These are phyloP conservation scores for Colletotrichum tofieldiae DNA, from an alignment of 2,329 filamentous ascomycete genomes.

Conservation along the genomic window DNA sequence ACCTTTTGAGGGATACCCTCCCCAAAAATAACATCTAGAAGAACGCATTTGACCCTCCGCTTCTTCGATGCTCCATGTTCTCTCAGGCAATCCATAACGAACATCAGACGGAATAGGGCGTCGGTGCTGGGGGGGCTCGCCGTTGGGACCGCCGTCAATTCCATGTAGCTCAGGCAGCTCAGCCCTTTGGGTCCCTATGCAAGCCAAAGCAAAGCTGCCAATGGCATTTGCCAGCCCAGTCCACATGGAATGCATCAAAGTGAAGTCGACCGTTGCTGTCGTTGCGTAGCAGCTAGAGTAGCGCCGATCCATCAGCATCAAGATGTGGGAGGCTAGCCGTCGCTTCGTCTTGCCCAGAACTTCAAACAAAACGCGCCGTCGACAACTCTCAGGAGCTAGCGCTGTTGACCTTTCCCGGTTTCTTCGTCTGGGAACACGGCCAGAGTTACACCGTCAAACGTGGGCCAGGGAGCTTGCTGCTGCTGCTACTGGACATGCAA, in stretches of 20 bases:
- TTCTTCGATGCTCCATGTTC: slow-evolving; percentile 13
- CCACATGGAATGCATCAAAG: slow-evolving; percentile 16
- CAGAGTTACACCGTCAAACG: neutral
- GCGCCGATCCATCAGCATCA: slow-evolving; percentile 13
- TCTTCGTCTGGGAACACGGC: neutral
- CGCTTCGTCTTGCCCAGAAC: neutral
- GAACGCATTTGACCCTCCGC: slow-evolving; percentile 16
- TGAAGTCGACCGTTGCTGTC: slow-evolving; percentile 11
- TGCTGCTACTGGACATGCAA: slow-evolving; percentile 19
- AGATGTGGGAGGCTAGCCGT: neutral
- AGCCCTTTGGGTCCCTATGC: slow-evolving; percentile 25
- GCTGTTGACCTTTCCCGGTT: slow-evolving; percentile 1
- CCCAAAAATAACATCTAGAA: slow-evolving; percentile 3
- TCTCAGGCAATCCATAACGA: neutral
- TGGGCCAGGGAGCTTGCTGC: neutral
- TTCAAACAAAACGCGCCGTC: slow-evolving; percentile 4
- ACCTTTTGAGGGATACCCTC: slow-evolving; percentile 2
- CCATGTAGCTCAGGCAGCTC: slow-evolving; percentile 24
- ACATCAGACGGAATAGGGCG: slow-evolving; percentile 27
- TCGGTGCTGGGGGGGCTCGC: slow-evolving; percentile 11
- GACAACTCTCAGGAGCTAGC: slow-evolving; percentile 2
- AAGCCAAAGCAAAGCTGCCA: slow-evolving; percentile 19
- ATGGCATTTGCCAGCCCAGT: slow-evolving; percentile 17
- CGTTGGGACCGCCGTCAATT: slow-evolving; percentile 6
- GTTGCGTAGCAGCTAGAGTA: slow-evolving; percentile 27